Base-by-base conservation (phyloP, 805 yeast genomes). In the Metschnikowia amazonensis region DNA sequence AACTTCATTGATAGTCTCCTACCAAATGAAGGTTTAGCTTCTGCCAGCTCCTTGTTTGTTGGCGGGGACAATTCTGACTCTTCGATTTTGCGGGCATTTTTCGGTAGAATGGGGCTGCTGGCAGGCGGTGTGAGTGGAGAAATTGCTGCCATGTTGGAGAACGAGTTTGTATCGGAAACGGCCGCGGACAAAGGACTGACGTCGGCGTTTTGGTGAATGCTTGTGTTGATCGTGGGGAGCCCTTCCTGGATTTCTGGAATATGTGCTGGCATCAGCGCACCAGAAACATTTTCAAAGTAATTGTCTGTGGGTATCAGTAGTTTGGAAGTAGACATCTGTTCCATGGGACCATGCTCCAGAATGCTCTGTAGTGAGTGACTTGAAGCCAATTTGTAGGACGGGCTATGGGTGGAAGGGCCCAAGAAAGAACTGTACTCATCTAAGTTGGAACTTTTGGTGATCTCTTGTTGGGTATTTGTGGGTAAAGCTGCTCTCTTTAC, bases 1-100 rank as follows among this genome's bases (percentile, higher is more conserved):
- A 45, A 35, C 46, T 48, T 42, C 28, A 39, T 13, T 6, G 51
- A 48, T 20, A 48, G 34, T 18, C 51, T 30, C 20, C 51, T 36
- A 7, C 47, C 40, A 36, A 48, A 27, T n/a, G 49, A 48, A 6
- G 21, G 35, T 23, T 30, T 39, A n/a, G 20, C 18, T 9, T 39
- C 35, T 8, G 16, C 14, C 20, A 21, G 28, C 3, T 9, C n/a
- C 29, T 23, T 29, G 14, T 10, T 20, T 20, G n/a, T 36, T 14
- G 5, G 9, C 18, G 35, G 7, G 6, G 42, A 14, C 29, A 30
- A 9, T 13, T 30, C 42, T 3, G 35, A 28, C 35, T 30, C 35
- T 10, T 14, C 21, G 13, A 30, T 39, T 20, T 28, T 30, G 9
- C 30, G 14, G 9, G 20, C 13, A 10, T 29, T 16, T 21, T 30